These are phyloP conservation scores for Aspergillus ochraceoroseus DNA, from an alignment of 2,329 filamentous ascomycete genomes.

Conservation along the genomic window DNA sequence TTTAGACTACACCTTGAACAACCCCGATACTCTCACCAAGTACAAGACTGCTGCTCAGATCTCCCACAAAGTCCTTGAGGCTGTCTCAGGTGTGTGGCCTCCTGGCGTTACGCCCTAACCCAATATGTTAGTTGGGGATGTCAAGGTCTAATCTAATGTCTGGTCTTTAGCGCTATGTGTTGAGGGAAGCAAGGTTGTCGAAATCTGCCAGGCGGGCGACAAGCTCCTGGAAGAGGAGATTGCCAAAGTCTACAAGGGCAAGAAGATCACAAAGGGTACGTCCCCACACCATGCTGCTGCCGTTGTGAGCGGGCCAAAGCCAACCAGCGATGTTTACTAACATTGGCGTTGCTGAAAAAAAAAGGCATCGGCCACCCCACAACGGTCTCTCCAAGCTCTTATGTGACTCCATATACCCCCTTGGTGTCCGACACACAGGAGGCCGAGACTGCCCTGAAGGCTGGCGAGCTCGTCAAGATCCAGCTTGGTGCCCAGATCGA, in stretches of 20 bases:
- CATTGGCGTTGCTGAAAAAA: conserved; percentile 35
- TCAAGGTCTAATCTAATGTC: conserved; percentile 25
- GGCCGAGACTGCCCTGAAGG: conserved; percentile 71
- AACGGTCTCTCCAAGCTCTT: conserved; percentile 88
- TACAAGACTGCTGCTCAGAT: conserved; percentile 97
- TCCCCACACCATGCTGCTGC: conserved; percentile 15
- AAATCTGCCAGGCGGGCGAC: conserved; percentile 93
- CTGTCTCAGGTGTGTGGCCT: conserved; percentile 57
- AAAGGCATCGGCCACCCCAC: conserved; percentile 86
- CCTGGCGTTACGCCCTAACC: not conserved
- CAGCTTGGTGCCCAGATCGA: conserved; percentile 99
- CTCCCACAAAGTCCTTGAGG: conserved; percentile 89
- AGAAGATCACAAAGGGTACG: conserved; percentile 88
- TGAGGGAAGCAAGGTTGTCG: conserved; percentile 85
- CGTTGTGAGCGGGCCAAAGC: not conserved
- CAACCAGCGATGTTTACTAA: conserved; percentile 17
- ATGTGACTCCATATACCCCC: conserved; percentile 95
- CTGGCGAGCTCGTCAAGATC: conserved; percentile 88
- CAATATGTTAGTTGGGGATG: conserved; percentile 1
- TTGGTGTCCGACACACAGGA: conserved; percentile 81
- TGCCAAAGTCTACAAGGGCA: conserved; percentile 94
- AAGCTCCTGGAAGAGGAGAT: conserved; percentile 91
- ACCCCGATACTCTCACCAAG: conserved; percentile 94
- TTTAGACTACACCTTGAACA: conserved; percentile 80
- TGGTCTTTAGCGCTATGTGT: conserved; percentile 57